A percentile compares a stretch with the other conserved stretches of the same genome.
phyloP scores from a whole-genome alignment of 345 rosid species.

The Conringia planisiliqua region DNA sequence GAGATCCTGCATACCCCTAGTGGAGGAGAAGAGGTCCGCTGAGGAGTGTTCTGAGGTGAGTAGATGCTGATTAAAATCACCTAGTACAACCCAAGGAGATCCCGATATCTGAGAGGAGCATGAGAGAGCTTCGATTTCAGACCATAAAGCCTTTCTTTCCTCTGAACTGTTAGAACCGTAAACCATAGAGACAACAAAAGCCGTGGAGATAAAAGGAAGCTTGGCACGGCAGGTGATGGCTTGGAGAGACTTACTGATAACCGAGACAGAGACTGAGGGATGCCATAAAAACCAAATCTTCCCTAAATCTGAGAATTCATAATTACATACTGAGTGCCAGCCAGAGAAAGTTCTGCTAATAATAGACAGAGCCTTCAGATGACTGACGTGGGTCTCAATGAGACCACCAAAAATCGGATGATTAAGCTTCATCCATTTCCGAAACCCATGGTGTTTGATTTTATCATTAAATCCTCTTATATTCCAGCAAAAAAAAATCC shows the following conservation, averaged over 20 bases:
- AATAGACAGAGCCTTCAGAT: neutral
- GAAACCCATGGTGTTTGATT: neutral
- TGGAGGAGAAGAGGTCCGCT: neutral
- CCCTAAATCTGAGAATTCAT: neutral
- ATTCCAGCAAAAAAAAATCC: neutral
- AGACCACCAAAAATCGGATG: neutral
- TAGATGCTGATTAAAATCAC: neutral
- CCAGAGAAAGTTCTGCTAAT: neutral
- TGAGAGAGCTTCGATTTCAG: neutral
- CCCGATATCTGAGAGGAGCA: neutral
- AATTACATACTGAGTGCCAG: neutral
- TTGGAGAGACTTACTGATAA: neutral
- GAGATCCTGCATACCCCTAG: neutral
- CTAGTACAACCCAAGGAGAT: neutral
- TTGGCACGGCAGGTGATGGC: neutral
- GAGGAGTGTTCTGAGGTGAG: neutral
- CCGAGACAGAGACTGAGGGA: neutral
- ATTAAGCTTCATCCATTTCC: neutral
- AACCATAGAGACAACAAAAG: neutral
- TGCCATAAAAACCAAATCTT: neutral
- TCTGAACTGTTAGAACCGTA: neutral
- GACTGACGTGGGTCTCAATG: neutral
- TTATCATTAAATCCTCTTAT: neutral
- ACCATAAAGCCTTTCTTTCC: neutral
- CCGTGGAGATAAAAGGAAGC: neutral